phyloP scores from a whole-genome alignment of 2,329 filamentous ascomycete genomes.

The Fusarium sulawesiense region DNA sequence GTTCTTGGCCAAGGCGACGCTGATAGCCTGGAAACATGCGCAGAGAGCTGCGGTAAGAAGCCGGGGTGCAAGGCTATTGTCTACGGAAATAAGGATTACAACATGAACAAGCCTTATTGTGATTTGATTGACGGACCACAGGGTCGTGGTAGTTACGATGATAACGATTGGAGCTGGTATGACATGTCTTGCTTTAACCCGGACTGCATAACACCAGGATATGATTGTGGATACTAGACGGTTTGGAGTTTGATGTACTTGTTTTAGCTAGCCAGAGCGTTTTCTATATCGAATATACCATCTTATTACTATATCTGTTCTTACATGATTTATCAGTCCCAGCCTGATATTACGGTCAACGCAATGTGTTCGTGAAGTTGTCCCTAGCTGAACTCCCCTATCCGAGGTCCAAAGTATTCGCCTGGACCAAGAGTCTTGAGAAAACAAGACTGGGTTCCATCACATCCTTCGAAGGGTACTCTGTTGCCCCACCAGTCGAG shows the following conservation, averaged over 20 bases:
- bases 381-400: constrained; percentile 33
- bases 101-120: constrained; percentile 33
- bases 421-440: constrained; percentile 41
- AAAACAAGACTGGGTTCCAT: constrained; percentile 40
- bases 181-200: constrained; percentile 34
- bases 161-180: constrained; percentile 29
- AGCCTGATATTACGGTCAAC: neutral
- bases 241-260: neutral
- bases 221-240: constrained; percentile 28
- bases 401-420: constrained; percentile 49
- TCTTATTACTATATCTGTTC: neutral
- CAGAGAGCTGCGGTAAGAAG: constrained; percentile 28
- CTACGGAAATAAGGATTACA: constrained; percentile 25
- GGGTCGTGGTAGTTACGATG: constrained; percentile 20
- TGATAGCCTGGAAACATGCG: constrained; percentile 31
- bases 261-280: constrained; percentile 1
- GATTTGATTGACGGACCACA: constrained; percentile 14
- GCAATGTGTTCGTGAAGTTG: neutral
- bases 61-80: constrained; percentile 19
- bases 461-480: constrained; percentile 43
- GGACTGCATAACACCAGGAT: constrained; percentile 18
- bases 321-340: neutral
- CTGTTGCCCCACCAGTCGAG: constrained; percentile 61
- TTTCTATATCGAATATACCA: constrained; percentile 19
- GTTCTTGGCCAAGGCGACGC: constrained; percentile 25